A percentile compares a stretch with the other conserved stretches of the same genome.
Conservation (phyloP, 1,139 yeast genomes). For the Nakaseomyces kungkrabaensis region DNA sequence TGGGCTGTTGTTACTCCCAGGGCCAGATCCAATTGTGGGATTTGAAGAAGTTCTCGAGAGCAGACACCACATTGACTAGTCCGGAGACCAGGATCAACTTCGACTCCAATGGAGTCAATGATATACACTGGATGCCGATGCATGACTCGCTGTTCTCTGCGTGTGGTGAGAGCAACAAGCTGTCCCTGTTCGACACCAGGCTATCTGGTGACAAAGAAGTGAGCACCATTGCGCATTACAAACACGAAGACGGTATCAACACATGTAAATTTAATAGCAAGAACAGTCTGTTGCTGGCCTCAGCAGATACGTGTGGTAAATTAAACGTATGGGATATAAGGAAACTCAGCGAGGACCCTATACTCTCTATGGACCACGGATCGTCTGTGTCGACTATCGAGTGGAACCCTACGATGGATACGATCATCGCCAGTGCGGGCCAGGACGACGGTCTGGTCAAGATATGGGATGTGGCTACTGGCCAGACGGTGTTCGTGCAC, state of each 20-base stretch:
- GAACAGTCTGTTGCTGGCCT: conserved; percentile 47
- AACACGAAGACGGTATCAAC: conserved; percentile 47
- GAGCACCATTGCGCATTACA: conserved; percentile 19
- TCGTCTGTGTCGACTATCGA: conserved; percentile 55
- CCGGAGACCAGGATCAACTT: conserved; percentile 10
- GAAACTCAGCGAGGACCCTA: conserved; percentile 28
- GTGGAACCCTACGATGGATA: conserved; percentile 63
- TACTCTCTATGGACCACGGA: conserved; percentile 39
- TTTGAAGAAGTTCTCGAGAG: conserved; percentile 27
- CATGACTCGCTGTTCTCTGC: conserved; percentile 49
- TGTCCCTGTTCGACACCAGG: conserved; percentile 45
- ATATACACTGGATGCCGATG: conserved; percentile 47
- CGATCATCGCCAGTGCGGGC: conserved; percentile 64
- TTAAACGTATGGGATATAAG: conserved; percentile 67
- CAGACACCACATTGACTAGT: conserved; percentile 12
- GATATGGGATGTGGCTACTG: conserved; percentile 51
- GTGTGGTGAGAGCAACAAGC: conserved; percentile 47
- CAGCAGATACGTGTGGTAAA: conserved; percentile 59
- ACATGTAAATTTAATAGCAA: conserved; percentile 53
- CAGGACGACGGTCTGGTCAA: conserved; percentile 57
- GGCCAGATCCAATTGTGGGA: conserved; percentile 49
- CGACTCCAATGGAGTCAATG: conserved; percentile 43
- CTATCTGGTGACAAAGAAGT: conserved; percentile 11
- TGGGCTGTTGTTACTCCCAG: conserved; percentile 53
- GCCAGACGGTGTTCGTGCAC: conserved; percentile 56